Evolutionary conservation across 805 yeast species (phyloP).

Genomic region (Yamadazyma ubonensis): DNA sequence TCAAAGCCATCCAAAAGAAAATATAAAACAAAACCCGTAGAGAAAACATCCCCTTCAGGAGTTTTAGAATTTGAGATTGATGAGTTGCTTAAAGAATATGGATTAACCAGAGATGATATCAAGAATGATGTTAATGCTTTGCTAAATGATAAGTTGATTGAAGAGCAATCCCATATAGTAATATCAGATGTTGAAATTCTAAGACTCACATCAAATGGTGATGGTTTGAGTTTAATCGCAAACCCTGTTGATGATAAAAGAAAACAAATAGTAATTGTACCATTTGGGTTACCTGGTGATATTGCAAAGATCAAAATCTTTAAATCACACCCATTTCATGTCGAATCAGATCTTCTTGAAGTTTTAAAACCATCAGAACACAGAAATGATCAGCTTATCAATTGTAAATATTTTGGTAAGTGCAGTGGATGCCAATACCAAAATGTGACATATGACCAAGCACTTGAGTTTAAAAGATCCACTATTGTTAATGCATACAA

Average conservation of each 20-base stretch:
- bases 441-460: conserved; percentile 68
- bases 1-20: conserved; percentile 40
- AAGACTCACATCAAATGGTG: conserved; percentile 75
- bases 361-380: conserved; percentile 36
- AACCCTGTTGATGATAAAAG: conserved; percentile 49
- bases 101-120: conserved; percentile 47
- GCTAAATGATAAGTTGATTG: conserved; percentile 56
- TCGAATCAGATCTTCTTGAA: conserved; percentile 69
- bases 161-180: conserved; percentile 52
- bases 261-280: conserved; percentile 71
- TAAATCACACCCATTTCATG: conserved; percentile 73
- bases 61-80: conserved; percentile 73
- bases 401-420: conserved; percentile 82
- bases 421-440: conserved; percentile 97
- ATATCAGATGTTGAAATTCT: conserved; percentile 59
- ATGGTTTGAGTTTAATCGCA: conserved; percentile 71
- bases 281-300: conserved; percentile 90
- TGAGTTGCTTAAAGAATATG: conserved; percentile 46
- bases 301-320: conserved; percentile 64
- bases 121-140: conserved; percentile 64
- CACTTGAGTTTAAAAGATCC: conserved; percentile 65
- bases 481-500: conserved; percentile 82
- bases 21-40: conserved; percentile 62
- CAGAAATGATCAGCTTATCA: conserved; percentile 58
- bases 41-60: conserved; percentile 79